These are phyloP conservation scores for Euryodendron excelsum DNA, from an alignment of 148 eudicot genomes.

Conservation along the genomic window DNA sequence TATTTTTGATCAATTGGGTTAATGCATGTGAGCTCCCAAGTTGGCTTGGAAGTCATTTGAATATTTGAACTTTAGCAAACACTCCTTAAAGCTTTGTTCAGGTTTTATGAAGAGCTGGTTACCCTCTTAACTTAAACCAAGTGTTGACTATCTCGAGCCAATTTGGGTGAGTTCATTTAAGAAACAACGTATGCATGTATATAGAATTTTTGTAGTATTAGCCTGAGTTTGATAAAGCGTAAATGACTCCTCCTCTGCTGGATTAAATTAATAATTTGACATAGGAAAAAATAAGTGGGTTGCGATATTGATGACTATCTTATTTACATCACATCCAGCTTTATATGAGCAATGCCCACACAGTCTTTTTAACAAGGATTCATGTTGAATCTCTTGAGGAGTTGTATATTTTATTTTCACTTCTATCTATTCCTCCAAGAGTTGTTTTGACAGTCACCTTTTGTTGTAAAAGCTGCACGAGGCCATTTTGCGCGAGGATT, in stretches of 20 bases:
- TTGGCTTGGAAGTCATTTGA: constrained; percentile 70
- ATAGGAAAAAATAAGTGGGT: neutral
- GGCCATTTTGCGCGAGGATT: constrained; percentile 93
- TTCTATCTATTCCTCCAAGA: neutral
- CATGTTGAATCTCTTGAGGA: too few relatives aligned
- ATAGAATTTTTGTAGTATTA: neutral
- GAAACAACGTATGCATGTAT: constrained; percentile 8
- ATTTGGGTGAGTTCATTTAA: constrained; percentile 57
- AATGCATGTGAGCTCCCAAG: constrained; percentile 67
- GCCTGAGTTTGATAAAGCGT: neutral
- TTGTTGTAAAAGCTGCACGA: constrained; percentile 68
- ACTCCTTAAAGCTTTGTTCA: constrained; percentile 51
- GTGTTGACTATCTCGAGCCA: constrained; percentile 59
- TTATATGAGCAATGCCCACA: too few relatives aligned
- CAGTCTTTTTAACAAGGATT: too few relatives aligned
- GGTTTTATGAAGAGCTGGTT: constrained; percentile 66
- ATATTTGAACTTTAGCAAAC: constrained; percentile 55
- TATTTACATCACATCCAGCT: too few relatives aligned
- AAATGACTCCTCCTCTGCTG: neutral
- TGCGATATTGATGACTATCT: neutral
- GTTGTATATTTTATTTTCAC: neutral
- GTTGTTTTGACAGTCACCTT: constrained; percentile 2
- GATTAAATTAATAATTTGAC: neutral
- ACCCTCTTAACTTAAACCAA: constrained; percentile 41
- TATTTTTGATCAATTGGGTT: constrained; percentile 42